phyloP scores from a whole-genome alignment of 768 basidiomycete genomes.

The Candolleomyces aberdarensis region DNA sequence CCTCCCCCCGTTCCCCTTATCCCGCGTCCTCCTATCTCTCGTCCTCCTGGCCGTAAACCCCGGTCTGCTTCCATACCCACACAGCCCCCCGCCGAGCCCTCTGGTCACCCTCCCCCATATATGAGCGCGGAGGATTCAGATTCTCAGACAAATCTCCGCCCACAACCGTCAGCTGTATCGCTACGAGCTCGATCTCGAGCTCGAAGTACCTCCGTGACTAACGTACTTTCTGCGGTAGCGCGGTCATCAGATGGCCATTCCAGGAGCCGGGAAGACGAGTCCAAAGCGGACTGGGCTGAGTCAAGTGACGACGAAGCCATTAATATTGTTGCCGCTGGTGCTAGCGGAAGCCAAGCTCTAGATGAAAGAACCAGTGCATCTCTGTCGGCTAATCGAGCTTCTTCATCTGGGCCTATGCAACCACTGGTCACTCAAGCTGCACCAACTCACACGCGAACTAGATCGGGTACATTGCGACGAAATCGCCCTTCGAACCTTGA shows the following conservation, averaged over 20 bases:
- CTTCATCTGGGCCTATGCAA: constrained; percentile 17
- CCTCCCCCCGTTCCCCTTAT: constrained; percentile 36
- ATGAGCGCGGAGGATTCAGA: constrained; percentile 27
- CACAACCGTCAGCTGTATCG: constrained; percentile 39
- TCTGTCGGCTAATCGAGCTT: constrained; percentile 29
- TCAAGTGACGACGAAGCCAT: constrained; percentile 88
- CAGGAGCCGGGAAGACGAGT: constrained; percentile 10
- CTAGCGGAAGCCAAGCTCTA: constrained; percentile 76
- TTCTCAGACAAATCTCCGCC: constrained; percentile 33
- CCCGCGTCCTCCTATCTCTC: constrained; percentile 41
- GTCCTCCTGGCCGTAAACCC: constrained; percentile 30
- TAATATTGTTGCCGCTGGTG: constrained; percentile 74
- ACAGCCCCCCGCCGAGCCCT: constrained; percentile 27
- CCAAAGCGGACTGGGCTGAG: constrained; percentile 61
- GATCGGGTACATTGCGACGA: constrained; percentile 33
- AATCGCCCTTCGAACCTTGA: constrained; percentile 70
- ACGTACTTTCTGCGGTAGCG: constrained; percentile 53
- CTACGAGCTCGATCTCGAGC: constrained; percentile 47
- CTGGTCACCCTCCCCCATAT: constrained; percentile 72
- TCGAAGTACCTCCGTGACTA: constrained; percentile 53
- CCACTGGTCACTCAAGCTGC: constrained; percentile 24
- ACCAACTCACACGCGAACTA: constrained; percentile 26
- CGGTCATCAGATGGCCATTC: constrained; percentile 22
- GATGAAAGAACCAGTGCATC: constrained; percentile 80
- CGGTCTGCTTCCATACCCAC: constrained; percentile 26